Base-by-base conservation (phyloP, 2,329 filamentous ascomycete genomes). In the Penicillium italicum region DNA sequence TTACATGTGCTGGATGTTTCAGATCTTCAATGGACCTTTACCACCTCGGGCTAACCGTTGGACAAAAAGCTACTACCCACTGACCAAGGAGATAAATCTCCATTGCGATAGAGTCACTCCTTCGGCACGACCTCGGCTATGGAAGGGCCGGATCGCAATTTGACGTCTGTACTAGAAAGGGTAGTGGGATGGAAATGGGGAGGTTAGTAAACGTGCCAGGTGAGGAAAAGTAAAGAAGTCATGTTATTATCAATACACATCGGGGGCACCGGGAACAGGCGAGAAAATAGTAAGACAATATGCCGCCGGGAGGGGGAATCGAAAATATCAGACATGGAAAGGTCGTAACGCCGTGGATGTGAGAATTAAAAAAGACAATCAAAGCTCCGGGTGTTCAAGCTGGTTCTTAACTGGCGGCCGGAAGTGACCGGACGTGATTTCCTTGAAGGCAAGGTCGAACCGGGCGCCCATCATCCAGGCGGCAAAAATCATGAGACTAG, bases 121-220 rank as follows among this genome's bases (percentile, higher is more conserved):
- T 96, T 92, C 90, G 91, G 91, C 92, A 91, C 92, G 94, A 92
- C 85, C 83, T 81, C 85, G 91, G 90, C 88, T 90, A 96, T 86
- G 77, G 65, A 72, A 69, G 73, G 77, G 86, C 87, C 84, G 84
- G 81, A 88, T 93, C 94, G 92, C 86, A 97, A 96, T 96, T 96
- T 96, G 91, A 97, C 91, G 96, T 96, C 90, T 88, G 90, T 96
- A 92, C 92, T 93, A 31, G 34, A n/a, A n/a, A 24, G 12, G 1
- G 4, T 5, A 16, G 5, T 43, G 18, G 22, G 20, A 12, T 14
- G 10, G 77, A 64, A 33, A 24, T 12, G 14, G 14, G 43, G 44
- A 36, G 37, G 24, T 48, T 26, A 34, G 53, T 43, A 10, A 18
- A 10, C 16, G 30, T 28, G 10, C 43, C 28, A 26, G 36, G 26